phyloP scores from a whole-genome alignment of 2,329 filamentous ascomycete species.

The Colletotrichum sp. region DNA sequence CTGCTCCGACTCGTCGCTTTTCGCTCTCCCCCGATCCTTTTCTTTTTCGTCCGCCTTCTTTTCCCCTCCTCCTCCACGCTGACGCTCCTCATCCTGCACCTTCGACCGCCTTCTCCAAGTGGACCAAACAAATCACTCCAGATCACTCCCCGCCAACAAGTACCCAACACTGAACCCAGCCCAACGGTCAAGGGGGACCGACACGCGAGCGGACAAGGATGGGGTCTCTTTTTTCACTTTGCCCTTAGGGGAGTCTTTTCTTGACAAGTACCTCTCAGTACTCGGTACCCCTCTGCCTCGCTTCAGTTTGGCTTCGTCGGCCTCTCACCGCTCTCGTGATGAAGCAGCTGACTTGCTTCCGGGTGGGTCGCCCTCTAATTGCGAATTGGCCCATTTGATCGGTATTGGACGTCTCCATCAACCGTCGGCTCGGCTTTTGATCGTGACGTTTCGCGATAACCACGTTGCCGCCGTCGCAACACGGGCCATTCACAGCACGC shows the following conservation, averaged over 20 bases:
- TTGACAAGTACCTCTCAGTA: not conserved
- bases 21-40: not conserved
- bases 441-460: not conserved
- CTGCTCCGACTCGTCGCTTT: not conserved
- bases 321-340: slow-evolving; percentile 14
- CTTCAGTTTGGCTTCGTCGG: not conserved
- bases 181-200: slow-evolving; percentile 11
- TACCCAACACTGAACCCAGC: slow-evolving; percentile 9
- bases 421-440: slow-evolving; percentile 3
- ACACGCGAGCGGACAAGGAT: slow-evolving; percentile 20
- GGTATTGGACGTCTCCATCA: not conserved
- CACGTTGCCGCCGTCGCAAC: not conserved
- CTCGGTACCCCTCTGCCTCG: not conserved
- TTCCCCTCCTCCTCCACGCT: not conserved
- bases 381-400: not conserved
- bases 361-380: not conserved
- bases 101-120: slow-evolving; percentile 18
- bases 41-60: not conserved
- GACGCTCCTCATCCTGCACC: not conserved
- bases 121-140: slow-evolving; percentile 6
- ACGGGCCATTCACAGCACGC: not conserved
- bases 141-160: slow-evolving; percentile 8
- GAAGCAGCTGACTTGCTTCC: slow-evolving; percentile 17
- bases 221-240: not conserved
- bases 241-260: not conserved